phyloP scores from a whole-genome alignment of 805 yeast genomes.

The Wickerhamomyces canadensis region DNA sequence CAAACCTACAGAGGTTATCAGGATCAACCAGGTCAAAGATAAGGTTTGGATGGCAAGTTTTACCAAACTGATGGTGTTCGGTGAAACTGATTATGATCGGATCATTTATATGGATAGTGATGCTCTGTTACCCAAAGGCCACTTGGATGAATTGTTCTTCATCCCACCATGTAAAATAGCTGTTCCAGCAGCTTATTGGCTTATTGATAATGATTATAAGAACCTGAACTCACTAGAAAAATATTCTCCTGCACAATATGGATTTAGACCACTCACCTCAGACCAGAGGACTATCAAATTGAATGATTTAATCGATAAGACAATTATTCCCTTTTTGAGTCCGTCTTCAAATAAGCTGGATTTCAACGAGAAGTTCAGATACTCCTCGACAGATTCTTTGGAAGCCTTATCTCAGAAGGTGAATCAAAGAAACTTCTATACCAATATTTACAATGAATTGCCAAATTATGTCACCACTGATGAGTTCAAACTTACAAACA shows the following conservation, averaged over 20 bases:
- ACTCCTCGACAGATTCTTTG: no score
- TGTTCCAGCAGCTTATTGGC: constrained; percentile 41
- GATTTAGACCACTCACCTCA: constrained; percentile 19
- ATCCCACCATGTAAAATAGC: constrained; percentile 43
- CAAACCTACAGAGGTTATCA: constrained; percentile 15
- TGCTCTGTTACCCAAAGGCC: constrained; percentile 32
- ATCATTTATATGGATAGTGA: constrained; percentile 57
- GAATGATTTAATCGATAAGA: constrained; percentile 2
- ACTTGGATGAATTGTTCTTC: constrained; percentile 48
- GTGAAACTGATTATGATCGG: constrained; percentile 43
- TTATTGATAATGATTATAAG: constrained; percentile 21
- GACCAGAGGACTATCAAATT: constrained; percentile 16
- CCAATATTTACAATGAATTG: constrained; percentile 32
- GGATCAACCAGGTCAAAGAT: constrained; percentile 12
- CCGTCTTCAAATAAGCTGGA: no score
- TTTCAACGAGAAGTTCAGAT: neutral
- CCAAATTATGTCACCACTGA: constrained; percentile 30
- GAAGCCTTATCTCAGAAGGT: neutral
- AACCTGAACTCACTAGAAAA: constrained; percentile 13
- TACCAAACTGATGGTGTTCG: constrained; percentile 51
- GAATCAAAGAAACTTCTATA: constrained; percentile 13
- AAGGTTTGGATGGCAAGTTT: constrained; percentile 43
- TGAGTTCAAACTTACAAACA: constrained; percentile 31
- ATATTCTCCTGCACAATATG: constrained; percentile 16
- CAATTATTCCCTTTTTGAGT: constrained; percentile 6